phyloP scores from a whole-genome alignment of 768 basidiomycete genomes.

The Suillus weaverae region DNA sequence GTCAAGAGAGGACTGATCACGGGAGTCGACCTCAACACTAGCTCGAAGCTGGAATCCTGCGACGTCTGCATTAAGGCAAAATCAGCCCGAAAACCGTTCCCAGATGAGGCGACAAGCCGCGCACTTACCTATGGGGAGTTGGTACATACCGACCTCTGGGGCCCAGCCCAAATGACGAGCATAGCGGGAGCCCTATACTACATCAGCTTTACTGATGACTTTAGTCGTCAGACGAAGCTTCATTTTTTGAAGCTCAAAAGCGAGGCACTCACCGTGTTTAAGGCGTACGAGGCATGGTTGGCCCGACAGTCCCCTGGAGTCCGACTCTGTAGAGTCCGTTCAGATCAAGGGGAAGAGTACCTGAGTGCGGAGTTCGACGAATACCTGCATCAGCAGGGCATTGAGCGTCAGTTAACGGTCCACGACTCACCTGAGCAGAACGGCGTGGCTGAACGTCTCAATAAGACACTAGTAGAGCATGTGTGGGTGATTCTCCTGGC shows the following conservation, averaged over 20 bases:
- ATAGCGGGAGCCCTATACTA: conserved; percentile 29
- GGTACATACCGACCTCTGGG: conserved; percentile 6
- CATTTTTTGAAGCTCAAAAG: conserved; percentile 31
- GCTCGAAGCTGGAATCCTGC: conserved; percentile 17
- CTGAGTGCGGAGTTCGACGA: conserved; percentile 21
- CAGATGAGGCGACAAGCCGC: conserved; percentile 11
- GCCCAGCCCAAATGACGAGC: not conserved
- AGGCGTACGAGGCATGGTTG: conserved; percentile 24
- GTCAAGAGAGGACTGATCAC: conserved; percentile 15
- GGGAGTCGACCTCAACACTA: conserved; percentile 16
- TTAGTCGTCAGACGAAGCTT: conserved; percentile 23
- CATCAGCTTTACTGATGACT: conserved; percentile 38
- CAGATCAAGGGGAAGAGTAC: conserved; percentile 33
- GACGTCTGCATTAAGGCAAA: conserved; percentile 28
- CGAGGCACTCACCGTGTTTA: conserved; percentile 27
- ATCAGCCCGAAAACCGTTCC: conserved; percentile 20
- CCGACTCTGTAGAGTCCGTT: not conserved
- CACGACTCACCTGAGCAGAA: conserved; percentile 35
- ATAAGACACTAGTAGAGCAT: conserved; percentile 27
- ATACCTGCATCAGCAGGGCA: conserved; percentile 24
- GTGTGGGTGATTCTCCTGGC: conserved; percentile 24
- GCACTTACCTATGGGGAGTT: conserved; percentile 5
- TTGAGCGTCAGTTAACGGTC: conserved; percentile 31
- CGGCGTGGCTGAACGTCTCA: conserved; percentile 30
- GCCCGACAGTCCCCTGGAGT: not conserved